phyloP scores from a whole-genome alignment of 495 filamentous ascomycete genomes.

The Echria macrotheca region DNA sequence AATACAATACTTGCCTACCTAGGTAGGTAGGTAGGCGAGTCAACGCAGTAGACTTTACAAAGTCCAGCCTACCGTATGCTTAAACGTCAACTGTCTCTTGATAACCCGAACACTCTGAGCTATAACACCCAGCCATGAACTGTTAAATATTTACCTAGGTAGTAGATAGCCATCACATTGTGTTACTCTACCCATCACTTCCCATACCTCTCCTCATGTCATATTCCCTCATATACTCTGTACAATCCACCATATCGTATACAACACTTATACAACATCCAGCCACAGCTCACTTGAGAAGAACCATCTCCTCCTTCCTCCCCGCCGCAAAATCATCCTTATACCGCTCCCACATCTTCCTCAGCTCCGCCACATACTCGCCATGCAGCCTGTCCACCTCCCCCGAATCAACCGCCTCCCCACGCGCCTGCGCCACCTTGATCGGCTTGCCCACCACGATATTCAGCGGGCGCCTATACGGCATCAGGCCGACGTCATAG shows the following conservation, averaged over 20 bases:
- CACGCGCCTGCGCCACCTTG: constrained; percentile 43
- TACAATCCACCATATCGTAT: not conserved
- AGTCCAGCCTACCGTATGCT: too few relatives aligned
- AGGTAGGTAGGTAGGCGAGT: too few relatives aligned
- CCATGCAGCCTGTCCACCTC: constrained; percentile 79
- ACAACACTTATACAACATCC: too few relatives aligned
- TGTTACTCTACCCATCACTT: too few relatives aligned
- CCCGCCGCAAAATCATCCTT: constrained; percentile 79
- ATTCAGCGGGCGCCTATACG: constrained; percentile 81
- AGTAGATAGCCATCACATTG: too few relatives aligned
- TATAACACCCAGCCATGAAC: too few relatives aligned
- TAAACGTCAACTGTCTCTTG: too few relatives aligned
- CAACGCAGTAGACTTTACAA: too few relatives aligned
- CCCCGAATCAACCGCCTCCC: constrained; percentile 50
- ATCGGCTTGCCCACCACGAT: constrained; percentile 83
- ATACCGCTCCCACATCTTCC: constrained; percentile 78
- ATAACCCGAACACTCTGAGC: too few relatives aligned
- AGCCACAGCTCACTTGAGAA: constrained; percentile 72
- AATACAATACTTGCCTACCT: too few relatives aligned
- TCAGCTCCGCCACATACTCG: constrained; percentile 71
- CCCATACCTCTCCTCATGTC: too few relatives aligned
- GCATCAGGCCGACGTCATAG: constrained; percentile 94
- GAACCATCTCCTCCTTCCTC: constrained; percentile 66
- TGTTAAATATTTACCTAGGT: too few relatives aligned
- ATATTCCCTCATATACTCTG: not conserved